phyloP scores from a whole-genome alignment of 441 rosid species.

The Erysimum cheiri region DNA sequence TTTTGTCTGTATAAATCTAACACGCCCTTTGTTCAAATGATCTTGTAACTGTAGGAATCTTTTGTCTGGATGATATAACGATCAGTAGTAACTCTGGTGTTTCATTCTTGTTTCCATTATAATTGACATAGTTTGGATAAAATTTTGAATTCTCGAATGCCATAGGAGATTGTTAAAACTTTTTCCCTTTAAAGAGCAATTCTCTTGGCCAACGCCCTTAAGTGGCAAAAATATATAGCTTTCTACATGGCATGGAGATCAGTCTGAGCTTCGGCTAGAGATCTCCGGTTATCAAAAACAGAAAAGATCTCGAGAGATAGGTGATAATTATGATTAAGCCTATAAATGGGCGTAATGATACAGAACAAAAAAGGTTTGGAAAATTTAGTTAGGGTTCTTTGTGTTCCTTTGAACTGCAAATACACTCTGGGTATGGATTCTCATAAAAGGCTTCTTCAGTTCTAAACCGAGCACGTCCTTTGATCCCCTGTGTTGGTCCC shows the following conservation, averaged over 20 bases:
- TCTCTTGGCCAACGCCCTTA: not conserved
- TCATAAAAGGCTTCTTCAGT: conserved; percentile 89
- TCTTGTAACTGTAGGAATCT: conserved; percentile 23
- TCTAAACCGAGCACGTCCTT: conserved; percentile 75
- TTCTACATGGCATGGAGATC: not conserved
- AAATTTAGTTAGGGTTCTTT: conserved; percentile 12
- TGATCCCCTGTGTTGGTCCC: conserved; percentile 69
- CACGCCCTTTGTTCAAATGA: conserved; percentile 12
- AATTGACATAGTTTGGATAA: not conserved
- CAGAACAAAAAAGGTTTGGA: not conserved
- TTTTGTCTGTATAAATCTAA: conserved; percentile 35
- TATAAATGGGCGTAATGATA: not conserved
- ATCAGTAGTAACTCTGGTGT: not conserved
- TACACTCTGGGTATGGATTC: conserved; percentile 88
- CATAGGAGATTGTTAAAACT: not conserved
- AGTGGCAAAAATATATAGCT: not conserved
- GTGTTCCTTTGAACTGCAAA: conserved; percentile 60
- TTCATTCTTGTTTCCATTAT: conserved; percentile 8
- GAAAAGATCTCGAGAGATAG: not conserved
- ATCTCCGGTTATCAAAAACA: too few relatives aligned
- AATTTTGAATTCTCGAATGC: not conserved
- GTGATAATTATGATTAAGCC: not conserved
- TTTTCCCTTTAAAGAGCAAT: not conserved
- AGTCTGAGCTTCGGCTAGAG: too few relatives aligned
- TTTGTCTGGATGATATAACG: conserved; percentile 9